phyloP scores from a whole-genome alignment of 768 basidiomycete genomes.

The Leucocoprinus leucothites region DNA sequence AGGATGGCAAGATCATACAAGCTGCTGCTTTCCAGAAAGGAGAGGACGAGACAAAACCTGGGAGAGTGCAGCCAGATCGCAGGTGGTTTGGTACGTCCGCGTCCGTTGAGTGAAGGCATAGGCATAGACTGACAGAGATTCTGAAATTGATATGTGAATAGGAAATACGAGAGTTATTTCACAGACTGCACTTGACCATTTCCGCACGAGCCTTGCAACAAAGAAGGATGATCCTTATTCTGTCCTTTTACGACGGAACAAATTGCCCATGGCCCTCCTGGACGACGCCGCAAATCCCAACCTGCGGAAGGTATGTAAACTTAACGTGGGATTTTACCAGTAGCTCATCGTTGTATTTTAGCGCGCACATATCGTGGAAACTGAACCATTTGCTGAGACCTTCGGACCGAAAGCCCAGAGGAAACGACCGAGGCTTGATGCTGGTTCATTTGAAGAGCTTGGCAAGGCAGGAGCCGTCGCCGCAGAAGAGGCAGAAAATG shows the following conservation, averaged over 20 bases:
- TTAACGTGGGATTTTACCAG: constrained; percentile 10
- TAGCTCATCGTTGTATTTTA: constrained; percentile 25
- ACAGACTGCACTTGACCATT: constrained; percentile 94
- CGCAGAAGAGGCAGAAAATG: constrained; percentile 49
- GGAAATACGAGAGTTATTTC: constrained; percentile 99
- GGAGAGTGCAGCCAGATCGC: constrained; percentile 91
- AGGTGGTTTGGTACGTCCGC: constrained; percentile 88
- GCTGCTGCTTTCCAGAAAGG: constrained; percentile 95
- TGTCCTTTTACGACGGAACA: constrained; percentile 89
- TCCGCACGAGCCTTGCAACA: constrained; percentile 80
- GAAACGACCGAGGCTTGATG: constrained; percentile 83
- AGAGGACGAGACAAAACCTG: constrained; percentile 88
- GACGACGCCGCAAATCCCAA: constrained; percentile 86
- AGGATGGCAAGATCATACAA: constrained; percentile 87
- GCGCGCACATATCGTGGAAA: constrained; percentile 93
- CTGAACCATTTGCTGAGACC: constrained; percentile 91
- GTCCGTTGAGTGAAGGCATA: not conserved
- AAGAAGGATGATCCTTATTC: constrained; percentile 96
- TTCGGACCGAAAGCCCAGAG: constrained; percentile 96
- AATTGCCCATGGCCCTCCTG: constrained; percentile 93
- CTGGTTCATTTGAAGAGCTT: constrained; percentile 92
- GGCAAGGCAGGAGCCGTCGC: constrained; percentile 58
- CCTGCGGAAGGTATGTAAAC: constrained; percentile 59
- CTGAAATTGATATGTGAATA: constrained; percentile 24
- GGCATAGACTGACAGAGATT: not conserved